phyloP scores from a whole-genome alignment of 1,284 basidiomycete species.

The Phylloporus sp. region DNA sequence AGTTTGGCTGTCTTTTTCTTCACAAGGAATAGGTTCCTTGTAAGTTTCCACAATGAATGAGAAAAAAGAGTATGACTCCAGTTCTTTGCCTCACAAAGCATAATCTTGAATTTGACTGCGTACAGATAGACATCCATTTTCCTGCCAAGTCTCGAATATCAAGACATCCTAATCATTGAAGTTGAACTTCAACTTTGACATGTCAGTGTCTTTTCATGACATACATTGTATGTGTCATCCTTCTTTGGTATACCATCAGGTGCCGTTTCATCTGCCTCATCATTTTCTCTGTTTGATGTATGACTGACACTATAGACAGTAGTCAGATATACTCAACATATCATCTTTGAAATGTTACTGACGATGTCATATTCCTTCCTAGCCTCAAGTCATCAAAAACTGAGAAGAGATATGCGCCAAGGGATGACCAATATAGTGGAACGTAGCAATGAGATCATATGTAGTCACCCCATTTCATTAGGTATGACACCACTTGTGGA shows the following conservation, averaged over 20 bases:
- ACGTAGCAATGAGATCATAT: conserved; percentile 12
- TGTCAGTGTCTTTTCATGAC: too few relatives aligned
- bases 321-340: too few relatives aligned
- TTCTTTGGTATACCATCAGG: background rate
- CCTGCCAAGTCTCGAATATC: background rate
- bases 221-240: too few relatives aligned
- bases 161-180: background rate
- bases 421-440: conserved; percentile 13
- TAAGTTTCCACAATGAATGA: background rate
- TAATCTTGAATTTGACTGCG: background rate
- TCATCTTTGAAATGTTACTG: background rate
- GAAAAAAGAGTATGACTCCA: background rate
- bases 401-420: background rate
- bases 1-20: background rate
- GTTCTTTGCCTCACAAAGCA: background rate
- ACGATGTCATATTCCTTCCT: background rate
- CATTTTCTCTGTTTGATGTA: too few relatives aligned
- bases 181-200: too few relatives aligned
- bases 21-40: background rate
- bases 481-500: conserved; percentile 10
- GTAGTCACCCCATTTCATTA: conserved; percentile 9
- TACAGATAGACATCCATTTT: background rate
- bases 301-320: too few relatives aligned
- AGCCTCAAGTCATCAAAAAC: background rate
- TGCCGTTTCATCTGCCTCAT: background rate